Evolutionary conservation across 768 basidiomycete genomes (phyloP), one percentile per base, ranked within the genome.

Genomic region (Serendipita vermifera): DNA sequence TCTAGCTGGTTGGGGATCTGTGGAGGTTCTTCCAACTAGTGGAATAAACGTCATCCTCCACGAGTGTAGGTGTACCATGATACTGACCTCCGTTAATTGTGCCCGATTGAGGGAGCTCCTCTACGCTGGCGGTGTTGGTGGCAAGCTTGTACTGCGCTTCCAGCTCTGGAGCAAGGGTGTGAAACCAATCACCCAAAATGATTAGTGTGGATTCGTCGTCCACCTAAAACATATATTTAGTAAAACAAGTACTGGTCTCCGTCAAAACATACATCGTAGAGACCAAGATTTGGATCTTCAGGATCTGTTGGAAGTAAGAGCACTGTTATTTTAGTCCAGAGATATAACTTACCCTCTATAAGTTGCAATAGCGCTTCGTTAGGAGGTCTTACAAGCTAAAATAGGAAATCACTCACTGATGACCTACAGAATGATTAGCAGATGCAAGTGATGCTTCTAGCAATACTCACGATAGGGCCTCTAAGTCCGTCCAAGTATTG

Each of bases 301-400:
- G 41, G 27, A 40, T 43, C 55, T 56, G 24, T 14, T 27, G n/a
- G 7, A 5, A 9, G 46, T 51, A 20, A 43, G 20, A 40, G 32
- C 31, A 11, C 17, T 15, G 13, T 51, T 58, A 43, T 56, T 43
- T 29, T 20, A 41, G 36, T 27, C n/a, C 75, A 13, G 79, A 65
- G 5, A 79, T 69, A 33, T 78, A 33, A 2, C 73, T 68, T 0
- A 77, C 78, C 38, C 78, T 65, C 24, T 80, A 67, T 0, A 78
- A 78, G 55, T 80, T 78, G 53, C 79, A 80, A 55, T 78, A 79
- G 59, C 79, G 78, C 0, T 71, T 70, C 4, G 68, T 70, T 66
- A 69, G 64, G 56, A 77, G 76, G 14, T 73, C 74, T 59, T 64
- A 73, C 62, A 71, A 76, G 76, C 24, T 14, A 22, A 26, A 17